A percentile compares a stretch with the other conserved stretches of the same genome.
Conservation (phyloP, 148 eudicot species). For the Fallopia convolvulus region DNA sequence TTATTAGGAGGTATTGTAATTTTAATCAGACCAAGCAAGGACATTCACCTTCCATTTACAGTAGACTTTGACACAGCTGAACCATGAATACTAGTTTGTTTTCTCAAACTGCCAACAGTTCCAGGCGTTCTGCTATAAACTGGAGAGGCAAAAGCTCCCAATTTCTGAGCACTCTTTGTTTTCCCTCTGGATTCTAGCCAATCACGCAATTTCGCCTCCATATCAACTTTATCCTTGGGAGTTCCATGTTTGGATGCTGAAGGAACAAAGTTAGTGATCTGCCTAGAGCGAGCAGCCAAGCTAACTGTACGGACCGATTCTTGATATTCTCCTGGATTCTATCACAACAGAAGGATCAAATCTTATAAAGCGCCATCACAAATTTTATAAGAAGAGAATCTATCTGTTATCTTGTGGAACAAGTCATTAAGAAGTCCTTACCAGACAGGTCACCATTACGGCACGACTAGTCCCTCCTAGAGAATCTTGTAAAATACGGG, state of each 20-base stretch:
- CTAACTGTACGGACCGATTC: constrained; percentile 84
- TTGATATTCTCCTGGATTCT: constrained; percentile 90
- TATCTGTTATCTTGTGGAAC: background rate
- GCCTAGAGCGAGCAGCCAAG: constrained; percentile 89
- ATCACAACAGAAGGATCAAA: constrained; percentile 7
- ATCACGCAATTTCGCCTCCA: constrained; percentile 73
- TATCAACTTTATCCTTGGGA: constrained; percentile 57
- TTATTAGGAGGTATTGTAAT: background rate
- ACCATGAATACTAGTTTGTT: constrained; percentile 19
- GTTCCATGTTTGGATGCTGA: constrained; percentile 48
- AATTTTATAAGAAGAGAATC: background rate
- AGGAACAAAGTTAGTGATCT: constrained; percentile 49
- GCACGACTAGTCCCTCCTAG: constrained; percentile 90
- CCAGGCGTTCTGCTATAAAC: constrained; percentile 37
- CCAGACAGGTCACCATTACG: constrained; percentile 92
- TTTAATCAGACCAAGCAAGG: background rate
- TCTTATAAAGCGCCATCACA: background rate
- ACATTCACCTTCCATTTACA: constrained; percentile 33
- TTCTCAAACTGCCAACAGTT: constrained; percentile 37
- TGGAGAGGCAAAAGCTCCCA: constrained; percentile 40
- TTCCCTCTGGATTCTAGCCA: constrained; percentile 96
- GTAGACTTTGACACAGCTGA: constrained; percentile 22
- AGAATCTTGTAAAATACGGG: constrained; percentile 94
- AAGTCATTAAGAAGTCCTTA: constrained; percentile 17
- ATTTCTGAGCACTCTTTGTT: constrained; percentile 45